Evolutionary conservation across 805 yeast species (phyloP), one percentile per base, ranked within the genome.

Genomic region (Candida sithepensis): DNA sequence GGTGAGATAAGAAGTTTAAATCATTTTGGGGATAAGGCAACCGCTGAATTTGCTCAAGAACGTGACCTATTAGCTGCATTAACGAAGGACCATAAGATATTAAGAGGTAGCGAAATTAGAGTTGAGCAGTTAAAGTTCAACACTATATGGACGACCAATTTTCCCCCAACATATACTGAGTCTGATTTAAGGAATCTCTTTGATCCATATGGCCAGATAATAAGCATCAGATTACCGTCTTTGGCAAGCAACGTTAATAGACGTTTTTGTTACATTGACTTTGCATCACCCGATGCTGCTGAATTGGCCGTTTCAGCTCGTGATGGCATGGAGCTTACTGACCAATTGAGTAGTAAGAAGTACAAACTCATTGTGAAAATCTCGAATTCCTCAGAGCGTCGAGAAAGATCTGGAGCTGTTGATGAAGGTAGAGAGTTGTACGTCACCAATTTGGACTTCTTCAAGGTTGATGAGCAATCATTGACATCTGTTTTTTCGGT

Each of bases 191-290:
- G 57, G 14, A 51, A 57, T 0, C 19, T 77, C 10, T 82, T 87
- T 57, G 47, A 59, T 0, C 40, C 62, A 2, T 58, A 56, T 37
- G 81, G 82, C 0, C 47, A 48, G 10, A 40, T 81, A 3, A 50
- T 78, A 1, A 74, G 78, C 43, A 66, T 84, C 0, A 67, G 96
- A 43, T 69, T 86, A 30, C 96, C 96, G 0, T 76, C 87, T 0
- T 73, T 82, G 48, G 72, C 71, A 40, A 72, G 66, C 41, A 78
- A 78, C 54, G 60, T 78, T 4, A 73, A 74, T 26, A 71, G 94
- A 47, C 63, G 95, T 26, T 88, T 88, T 59, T 86, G 92, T 52
- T 88, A 88, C 58, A 71, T 85, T 14, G 94, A 86, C 55, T 82
- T 67, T 53, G 46, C 64, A 0, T 58, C 68, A 4, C 46, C 74